Conservation (phyloP, 257 asterid genomes). For the Solanum chiquidenum region DNA sequence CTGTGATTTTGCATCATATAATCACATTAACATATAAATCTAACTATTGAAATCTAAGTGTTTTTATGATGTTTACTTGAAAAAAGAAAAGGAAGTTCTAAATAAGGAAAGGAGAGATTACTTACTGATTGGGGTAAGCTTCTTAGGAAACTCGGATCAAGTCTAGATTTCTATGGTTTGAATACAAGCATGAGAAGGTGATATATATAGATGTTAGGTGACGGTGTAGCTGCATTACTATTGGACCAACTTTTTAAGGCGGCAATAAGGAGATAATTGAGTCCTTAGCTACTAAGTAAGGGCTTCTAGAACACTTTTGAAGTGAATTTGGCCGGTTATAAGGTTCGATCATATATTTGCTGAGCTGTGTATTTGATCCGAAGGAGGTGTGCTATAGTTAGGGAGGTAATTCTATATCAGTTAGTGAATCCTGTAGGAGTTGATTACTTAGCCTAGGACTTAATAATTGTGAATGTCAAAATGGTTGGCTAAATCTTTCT, state of each 20-base stretch:
- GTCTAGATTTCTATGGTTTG: not conserved
- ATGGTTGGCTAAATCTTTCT: not conserved
- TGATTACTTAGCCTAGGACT: not conserved
- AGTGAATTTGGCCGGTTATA: not conserved
- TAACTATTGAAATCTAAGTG: not conserved
- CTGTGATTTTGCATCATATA: not conserved
- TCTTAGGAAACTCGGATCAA: not conserved
- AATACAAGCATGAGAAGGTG: not conserved
- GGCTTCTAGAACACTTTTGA: not conserved
- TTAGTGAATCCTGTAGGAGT: not conserved
- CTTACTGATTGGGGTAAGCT: not conserved
- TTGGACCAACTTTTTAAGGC: not conserved
- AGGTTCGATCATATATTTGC: not conserved
- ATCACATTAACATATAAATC: not conserved
- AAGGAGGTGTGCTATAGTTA: not conserved
- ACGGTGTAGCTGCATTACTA: not conserved
- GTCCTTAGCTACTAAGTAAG: not conserved
- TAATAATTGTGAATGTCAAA: not conserved
- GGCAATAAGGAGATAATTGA: not conserved
- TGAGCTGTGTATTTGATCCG: not conserved
- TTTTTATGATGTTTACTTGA: not conserved
- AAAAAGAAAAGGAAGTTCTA: not conserved
- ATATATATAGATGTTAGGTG: not conserved
- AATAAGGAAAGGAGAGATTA: not conserved
- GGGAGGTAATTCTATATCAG: not conserved